Base-by-base conservation (phyloP, 306 rosid genomes). In the Lotus japonicus region DNA sequence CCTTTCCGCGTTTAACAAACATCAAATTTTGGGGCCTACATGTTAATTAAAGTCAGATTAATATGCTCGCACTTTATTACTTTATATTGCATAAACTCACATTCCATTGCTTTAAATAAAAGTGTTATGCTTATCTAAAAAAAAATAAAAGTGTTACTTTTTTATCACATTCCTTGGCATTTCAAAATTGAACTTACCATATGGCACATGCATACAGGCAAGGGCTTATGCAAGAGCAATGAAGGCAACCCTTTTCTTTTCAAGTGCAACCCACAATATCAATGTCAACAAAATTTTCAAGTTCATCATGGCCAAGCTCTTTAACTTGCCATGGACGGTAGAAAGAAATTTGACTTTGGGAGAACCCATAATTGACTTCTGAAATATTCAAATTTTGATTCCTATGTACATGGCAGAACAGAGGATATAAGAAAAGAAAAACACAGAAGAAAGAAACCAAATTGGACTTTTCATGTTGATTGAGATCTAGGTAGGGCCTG, bases 251-350 rank as follows among this genome's bases (percentile, higher is more conserved):
- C 85, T 94, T 0, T 94, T 94, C 77, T 94, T 94, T 84, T 90
- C 99, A 33, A 94, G 99, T 64, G 89, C 99, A 54, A 85, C 89
- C 1, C 99, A 94, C 82, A 90, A 94, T 85, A 94, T 94, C 59
- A 94, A 94, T 65, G 99, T 94, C 16, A 94, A 88, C 88, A 94
- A 94, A 83, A 88, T 94, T 52, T 94, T 94, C 88, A 94, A 94
- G 63, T 90, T 94, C 49, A 85, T 94, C 54, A 75, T 86, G 78
- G 99, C 99, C 65, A 90, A 88, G 83, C 90, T 94, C 68, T 86
- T 94, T 71, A 89, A 90, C 80, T 71, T 94, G 79, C 99, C 99
- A 0, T 90, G 96, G 96, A 86, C 84, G 12, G 80, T 94, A 7
- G 89, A 94, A 70, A 69, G 99, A 16, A 94, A 94, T 64, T 76